These are phyloP conservation scores for Saturnispora kantuleensis DNA, from an alignment of 805 yeast species.

Conservation along the genomic window DNA sequence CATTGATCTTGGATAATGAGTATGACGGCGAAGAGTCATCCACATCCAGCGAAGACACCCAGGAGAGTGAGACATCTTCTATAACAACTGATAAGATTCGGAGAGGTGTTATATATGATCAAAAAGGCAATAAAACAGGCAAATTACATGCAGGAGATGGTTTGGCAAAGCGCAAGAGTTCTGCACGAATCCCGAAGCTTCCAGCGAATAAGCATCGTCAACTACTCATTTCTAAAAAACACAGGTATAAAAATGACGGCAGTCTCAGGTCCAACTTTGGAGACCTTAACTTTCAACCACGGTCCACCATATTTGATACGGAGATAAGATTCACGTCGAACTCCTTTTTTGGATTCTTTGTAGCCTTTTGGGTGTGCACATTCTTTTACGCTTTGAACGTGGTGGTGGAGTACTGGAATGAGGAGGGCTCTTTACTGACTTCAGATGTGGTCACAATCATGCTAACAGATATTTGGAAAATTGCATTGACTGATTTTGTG, in stretches of 20 bases:
- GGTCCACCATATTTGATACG: constrained; percentile 46
- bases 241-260: constrained; percentile 24
- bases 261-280: constrained; percentile 41
- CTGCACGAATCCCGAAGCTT: not conserved
- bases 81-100: too few species aligned
- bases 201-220: too few species aligned
- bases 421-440: constrained; percentile 34
- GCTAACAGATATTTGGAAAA: constrained; percentile 48
- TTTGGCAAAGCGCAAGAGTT: not conserved
- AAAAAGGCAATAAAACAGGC: too few species aligned
- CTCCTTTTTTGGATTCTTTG: constrained; percentile 67
- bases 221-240: not conserved
- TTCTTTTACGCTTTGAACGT: constrained; percentile 45
- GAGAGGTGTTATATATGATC: too few species aligned
- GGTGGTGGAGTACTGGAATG: constrained; percentile 41
- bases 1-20: constrained; percentile 17
- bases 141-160: not conserved
- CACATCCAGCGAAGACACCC: not conserved
- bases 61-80: too few species aligned
- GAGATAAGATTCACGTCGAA: constrained; percentile 33
- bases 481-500: constrained; percentile 62
- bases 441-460: constrained; percentile 51
- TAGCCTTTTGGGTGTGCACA: constrained; percentile 66
- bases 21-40: constrained; percentile 11
- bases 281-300: constrained; percentile 38